These are phyloP conservation scores for Sporothrix brunneoviolacea DNA, from an alignment of 2,329 filamentous ascomycete species.

Conservation along the genomic window DNA sequence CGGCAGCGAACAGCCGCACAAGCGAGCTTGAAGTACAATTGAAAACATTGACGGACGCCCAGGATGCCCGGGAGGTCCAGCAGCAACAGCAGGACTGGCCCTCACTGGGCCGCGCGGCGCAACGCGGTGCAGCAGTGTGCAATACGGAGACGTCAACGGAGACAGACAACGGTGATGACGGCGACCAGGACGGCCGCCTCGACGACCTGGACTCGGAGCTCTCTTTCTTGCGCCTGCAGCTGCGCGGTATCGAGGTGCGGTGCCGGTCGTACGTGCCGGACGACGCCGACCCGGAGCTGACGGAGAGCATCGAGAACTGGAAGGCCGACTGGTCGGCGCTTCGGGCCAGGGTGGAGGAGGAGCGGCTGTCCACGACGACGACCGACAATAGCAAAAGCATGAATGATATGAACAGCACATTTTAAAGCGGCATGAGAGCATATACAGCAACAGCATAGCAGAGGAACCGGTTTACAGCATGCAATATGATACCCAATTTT, in stretches of 20 bases:
- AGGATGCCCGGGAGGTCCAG: too few species aligned
- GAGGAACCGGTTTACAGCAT: too few species aligned
- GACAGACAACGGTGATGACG: neutral
- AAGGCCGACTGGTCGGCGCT: conserved; percentile 52
- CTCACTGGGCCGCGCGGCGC: too few species aligned
- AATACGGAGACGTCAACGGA: neutral
- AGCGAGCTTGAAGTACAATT: conserved; percentile 54
- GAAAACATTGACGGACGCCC: conserved; percentile 46
- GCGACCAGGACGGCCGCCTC: conserved; percentile 35
- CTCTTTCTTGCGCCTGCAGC: conserved; percentile 53
- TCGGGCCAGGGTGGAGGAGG: conserved; percentile 13
- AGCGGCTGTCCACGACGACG: conserved; percentile 6
- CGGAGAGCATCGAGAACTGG: conserved; percentile 54
- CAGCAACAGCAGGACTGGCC: conserved; percentile 5
- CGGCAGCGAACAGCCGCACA: conserved; percentile 37
- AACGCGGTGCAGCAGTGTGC: too few species aligned
- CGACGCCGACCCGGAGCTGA: conserved; percentile 47
- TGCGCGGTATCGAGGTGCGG: conserved; percentile 57
- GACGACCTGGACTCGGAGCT: conserved; percentile 54
- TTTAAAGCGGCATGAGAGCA: neutral
- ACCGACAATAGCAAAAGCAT: neutral
- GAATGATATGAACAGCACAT: neutral
- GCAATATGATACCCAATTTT: too few species aligned
- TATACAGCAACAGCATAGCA: too few species aligned
- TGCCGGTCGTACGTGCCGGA: conserved; percentile 40